phyloP scores from a whole-genome alignment of 2,329 filamentous ascomycete species.

The Colletotrichum godetiae region DNA sequence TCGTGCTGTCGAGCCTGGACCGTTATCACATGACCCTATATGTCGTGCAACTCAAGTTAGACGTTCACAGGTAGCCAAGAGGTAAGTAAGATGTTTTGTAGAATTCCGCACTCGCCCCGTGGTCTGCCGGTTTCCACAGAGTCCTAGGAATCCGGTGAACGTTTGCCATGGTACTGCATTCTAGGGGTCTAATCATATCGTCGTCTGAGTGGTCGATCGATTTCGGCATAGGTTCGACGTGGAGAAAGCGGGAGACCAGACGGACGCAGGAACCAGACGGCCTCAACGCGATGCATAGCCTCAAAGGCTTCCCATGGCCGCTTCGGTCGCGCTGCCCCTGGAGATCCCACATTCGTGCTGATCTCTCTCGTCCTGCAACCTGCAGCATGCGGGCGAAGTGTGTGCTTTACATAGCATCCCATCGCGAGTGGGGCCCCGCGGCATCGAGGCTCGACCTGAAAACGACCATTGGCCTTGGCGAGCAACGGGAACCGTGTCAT shows the following conservation, averaged over 20 bases:
- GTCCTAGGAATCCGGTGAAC: background rate
- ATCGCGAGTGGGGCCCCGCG: conserved; percentile 3
- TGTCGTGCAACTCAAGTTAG: background rate
- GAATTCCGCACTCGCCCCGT: background rate
- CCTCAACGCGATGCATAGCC: conserved; percentile 15
- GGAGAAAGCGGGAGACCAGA: background rate
- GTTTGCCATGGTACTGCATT: background rate
- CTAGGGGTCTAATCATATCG: background rate
- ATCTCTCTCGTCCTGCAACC: background rate
- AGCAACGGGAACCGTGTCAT: conserved; percentile 1
- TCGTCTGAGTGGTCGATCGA: background rate
- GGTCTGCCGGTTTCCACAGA: background rate
- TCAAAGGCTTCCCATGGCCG: background rate
- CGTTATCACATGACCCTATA: background rate
- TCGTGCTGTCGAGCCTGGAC: background rate
- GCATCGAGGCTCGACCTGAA: conserved; percentile 28
- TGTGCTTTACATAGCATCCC: conserved; percentile 25
- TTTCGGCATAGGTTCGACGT: background rate
- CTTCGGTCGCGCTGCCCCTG: conserved; percentile 23
- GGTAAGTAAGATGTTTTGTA: background rate
- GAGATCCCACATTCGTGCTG: conserved; percentile 18
- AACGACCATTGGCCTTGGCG: conserved; percentile 32
- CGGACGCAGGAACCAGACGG: background rate
- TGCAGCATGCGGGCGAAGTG: conserved; percentile 8
- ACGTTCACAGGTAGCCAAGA: background rate